These are phyloP conservation scores for Chaetothyriales sp. DNA, from an alignment of 2,329 filamentous ascomycete genomes.

Conservation along the genomic window DNA sequence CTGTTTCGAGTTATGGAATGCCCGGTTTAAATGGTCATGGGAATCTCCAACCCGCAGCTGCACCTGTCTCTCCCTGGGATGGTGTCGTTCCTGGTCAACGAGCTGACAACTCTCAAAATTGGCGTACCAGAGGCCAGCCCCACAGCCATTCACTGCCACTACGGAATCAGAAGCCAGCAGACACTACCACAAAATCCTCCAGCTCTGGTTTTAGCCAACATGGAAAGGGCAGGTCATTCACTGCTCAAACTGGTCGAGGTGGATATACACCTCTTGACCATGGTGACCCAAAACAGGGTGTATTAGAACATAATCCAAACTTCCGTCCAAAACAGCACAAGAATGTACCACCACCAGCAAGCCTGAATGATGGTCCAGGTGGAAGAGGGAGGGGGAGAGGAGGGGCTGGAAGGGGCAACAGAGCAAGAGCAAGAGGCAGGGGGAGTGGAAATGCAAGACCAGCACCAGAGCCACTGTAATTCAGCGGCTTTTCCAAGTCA, in stretches of 20 bases:
- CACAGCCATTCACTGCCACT: conserved; percentile 9
- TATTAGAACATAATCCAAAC: conserved; percentile 39
- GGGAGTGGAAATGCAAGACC: conserved; percentile 3
- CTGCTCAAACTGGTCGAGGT: conserved; percentile 16
- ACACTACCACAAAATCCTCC: conserved; percentile 2
- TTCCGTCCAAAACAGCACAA: conserved; percentile 41
- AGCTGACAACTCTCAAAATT: conserved; percentile 8
- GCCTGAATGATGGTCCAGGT: conserved; percentile 19
- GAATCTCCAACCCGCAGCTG: conserved; percentile 42
- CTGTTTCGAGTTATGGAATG: conserved; percentile 41
- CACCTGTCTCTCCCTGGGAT: conserved; percentile 46
- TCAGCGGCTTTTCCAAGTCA: not conserved
- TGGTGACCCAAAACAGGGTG: conserved; percentile 36
- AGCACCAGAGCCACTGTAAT: not conserved
- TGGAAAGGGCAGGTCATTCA: conserved; percentile 6
- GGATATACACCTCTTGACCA: conserved; percentile 32
- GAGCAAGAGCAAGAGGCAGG: conserved; percentile 21
- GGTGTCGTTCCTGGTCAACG: conserved; percentile 38
- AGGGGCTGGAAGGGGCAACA: conserved; percentile 19
- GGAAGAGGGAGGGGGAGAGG: conserved; percentile 23
- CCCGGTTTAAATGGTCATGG: conserved; percentile 42
- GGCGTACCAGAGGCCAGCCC: conserved; percentile 17
- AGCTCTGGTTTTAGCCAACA: conserved; percentile 2
- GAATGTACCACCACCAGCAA: conserved; percentile 35
- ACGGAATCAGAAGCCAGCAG: conserved; percentile 3